phyloP scores from a whole-genome alignment of 768 basidiomycete genomes.

The Kwoniella dejecticola region DNA sequence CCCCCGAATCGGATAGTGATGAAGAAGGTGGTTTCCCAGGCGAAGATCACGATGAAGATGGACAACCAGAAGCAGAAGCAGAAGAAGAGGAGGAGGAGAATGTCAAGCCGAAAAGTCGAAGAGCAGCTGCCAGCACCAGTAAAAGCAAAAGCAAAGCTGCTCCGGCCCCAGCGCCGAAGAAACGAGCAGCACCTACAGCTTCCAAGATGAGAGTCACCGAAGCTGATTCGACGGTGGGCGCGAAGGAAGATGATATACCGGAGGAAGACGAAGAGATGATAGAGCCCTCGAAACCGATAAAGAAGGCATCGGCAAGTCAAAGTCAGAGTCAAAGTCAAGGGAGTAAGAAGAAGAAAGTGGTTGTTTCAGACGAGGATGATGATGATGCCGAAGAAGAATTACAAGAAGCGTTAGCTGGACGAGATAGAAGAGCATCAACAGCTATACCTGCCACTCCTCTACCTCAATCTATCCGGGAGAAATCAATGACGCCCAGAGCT shows the following conservation, averaged over 20 bases:
- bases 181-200: too few species aligned
- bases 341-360: slow-evolving; percentile 16
- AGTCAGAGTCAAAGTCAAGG: neutral
- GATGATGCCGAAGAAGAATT: slow-evolving; percentile 27
- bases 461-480: slow-evolving; percentile 7
- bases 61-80: too few species aligned
- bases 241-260: slow-evolving; percentile 10
- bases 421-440: slow-evolving; percentile 17
- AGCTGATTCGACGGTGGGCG: slow-evolving; percentile 15
- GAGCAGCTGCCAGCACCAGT: slow-evolving; percentile 15
- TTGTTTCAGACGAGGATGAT: slow-evolving; percentile 19
- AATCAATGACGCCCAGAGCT: slow-evolving; percentile 8
- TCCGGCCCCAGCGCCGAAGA: slow-evolving; percentile 16
- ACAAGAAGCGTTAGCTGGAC: slow-evolving; percentile 22
- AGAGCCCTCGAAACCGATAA: slow-evolving; percentile 8
- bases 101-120: slow-evolving; percentile 26
- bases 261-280: slow-evolving; percentile 25
- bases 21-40: slow-evolving; percentile 16
- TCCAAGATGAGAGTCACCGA: slow-evolving; percentile 11
- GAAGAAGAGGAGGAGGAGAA: slow-evolving; percentile 24
- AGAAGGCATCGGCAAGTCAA: slow-evolving; percentile 1
- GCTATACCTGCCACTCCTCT: slow-evolving; percentile 7
- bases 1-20: slow-evolving; percentile 9
- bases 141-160: slow-evolving; percentile 14
- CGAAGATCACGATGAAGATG: slow-evolving; percentile 17